Evolutionary conservation across 2,329 filamentous ascomycete genomes (phyloP), one percentile per base, ranked within the genome.

Genomic region (Chaetoscypha palmicola): DNA sequence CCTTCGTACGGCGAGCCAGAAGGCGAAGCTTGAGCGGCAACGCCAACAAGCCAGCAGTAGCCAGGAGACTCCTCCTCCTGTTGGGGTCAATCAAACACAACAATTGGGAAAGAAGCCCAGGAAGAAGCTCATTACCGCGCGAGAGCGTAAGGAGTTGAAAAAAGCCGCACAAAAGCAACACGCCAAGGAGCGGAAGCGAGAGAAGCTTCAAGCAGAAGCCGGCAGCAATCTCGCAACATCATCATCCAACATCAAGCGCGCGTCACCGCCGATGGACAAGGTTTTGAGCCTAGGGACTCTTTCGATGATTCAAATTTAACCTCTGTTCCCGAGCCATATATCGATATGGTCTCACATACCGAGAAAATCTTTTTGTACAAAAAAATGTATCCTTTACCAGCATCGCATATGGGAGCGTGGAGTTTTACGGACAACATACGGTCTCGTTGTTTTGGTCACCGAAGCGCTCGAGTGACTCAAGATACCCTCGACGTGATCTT

Each of bases 151-250:
- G 34, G 39, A 12, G 11, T 11, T 38, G 14, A 47, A 43, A 32
- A 46, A 46, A 23, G 20, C 22, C 21, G 38, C 26, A 17, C 44
- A 42, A n/a, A 43, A 39, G 22, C 17, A 37, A 28, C 23, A 22
- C 12, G 24, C 39, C n/a, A 47, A 34, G 16, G 44, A 42, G 30
- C 33, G 39, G 11, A 47, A 43, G 22, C 44, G 16, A 17, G 12
- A 34, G 10, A 34, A 34, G 32, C 14, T 17, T 9, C n/a, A 33
- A 33, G 8, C 9, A 7, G 14, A 33, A 9, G 12, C 7, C 24
- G 12, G 12, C 12, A 38, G 21, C 3, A 28, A 28, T n/a, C 34
- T 21, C 14, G 22, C 34, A 12, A 5, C 34, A 37, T 21, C 34
- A 10, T 14, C 36, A 8, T 7, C 9, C 12, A 38, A 38, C 23